Conservation (phyloP, 768 basidiomycete genomes). For the Gloeostereum incarnatum region DNA sequence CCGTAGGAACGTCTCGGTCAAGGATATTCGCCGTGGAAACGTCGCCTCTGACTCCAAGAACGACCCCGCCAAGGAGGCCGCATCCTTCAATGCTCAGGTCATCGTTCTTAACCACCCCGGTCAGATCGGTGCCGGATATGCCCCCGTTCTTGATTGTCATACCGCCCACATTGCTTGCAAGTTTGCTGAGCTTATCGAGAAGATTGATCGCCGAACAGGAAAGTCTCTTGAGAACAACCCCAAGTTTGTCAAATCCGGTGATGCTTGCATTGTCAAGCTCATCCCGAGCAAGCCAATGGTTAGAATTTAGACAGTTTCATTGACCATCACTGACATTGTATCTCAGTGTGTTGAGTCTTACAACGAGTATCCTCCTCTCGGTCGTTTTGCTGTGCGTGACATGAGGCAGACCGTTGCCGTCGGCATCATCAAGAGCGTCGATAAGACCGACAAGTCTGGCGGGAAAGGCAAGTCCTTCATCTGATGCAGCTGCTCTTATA, state of each 20-base stretch:
- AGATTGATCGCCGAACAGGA: conserved; percentile 98
- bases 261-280: conserved; percentile 98
- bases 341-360: conserved; percentile 84
- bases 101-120: conserved; percentile 99
- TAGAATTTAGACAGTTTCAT: conserved; percentile 20
- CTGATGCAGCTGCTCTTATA: conserved; percentile 1
- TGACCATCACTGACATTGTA: background rate
- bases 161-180: conserved; percentile 99
- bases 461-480: conserved; percentile 62
- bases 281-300: conserved; percentile 93
- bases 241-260: conserved; percentile 99
- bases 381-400: conserved; percentile 99
- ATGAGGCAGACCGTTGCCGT: conserved; percentile 99
- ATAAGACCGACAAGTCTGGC: conserved; percentile 83
- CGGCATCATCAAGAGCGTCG: conserved; percentile 97
- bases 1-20: conserved; percentile 95
- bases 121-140: conserved; percentile 99
- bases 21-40: conserved; percentile 99
- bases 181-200: conserved; percentile 97
- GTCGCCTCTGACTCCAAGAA: conserved; percentile 99
- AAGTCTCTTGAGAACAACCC: conserved; percentile 82
- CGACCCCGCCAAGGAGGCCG: conserved; percentile 98
- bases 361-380: conserved; percentile 97
- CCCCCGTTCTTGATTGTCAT: conserved; percentile 99
- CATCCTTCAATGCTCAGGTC: conserved; percentile 99